Conservation (phyloP, 2,329 filamentous ascomycete genomes). For the Xylaria hypoxylon region DNA sequence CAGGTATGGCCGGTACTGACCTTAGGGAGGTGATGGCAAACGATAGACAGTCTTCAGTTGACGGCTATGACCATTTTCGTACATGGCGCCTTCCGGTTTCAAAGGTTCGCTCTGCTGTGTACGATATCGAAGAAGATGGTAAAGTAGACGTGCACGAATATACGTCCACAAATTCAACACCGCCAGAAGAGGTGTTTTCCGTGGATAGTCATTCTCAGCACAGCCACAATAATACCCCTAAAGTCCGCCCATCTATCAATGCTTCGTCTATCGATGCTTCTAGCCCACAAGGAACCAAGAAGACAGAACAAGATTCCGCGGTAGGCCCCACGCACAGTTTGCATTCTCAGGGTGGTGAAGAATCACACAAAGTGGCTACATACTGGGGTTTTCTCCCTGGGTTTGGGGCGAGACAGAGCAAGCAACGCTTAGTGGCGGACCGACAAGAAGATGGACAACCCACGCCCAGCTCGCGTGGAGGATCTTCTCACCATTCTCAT, state of each 20-base stretch:
- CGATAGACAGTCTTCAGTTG: background rate
- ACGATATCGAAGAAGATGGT: constrained; percentile 4
- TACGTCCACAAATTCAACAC: constrained; percentile 19
- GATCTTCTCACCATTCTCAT: constrained; percentile 22
- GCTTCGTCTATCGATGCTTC: constrained; percentile 14
- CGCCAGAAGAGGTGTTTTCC: constrained; percentile 16
- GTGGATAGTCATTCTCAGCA: constrained; percentile 30
- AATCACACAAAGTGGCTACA: constrained; percentile 34
- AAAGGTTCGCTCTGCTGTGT: constrained; percentile 42
- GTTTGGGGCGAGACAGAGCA: constrained; percentile 31
- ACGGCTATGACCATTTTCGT: constrained; percentile 26
- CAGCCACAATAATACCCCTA: constrained; percentile 35
- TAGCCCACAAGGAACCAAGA: constrained; percentile 27
- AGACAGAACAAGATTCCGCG: constrained; percentile 26
- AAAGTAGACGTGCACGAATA: constrained; percentile 1
- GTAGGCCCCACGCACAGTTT: constrained; percentile 20
- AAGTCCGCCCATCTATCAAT: constrained; percentile 40
- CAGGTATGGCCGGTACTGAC: background rate
- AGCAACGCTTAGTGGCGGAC: background rate
- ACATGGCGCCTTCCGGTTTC: constrained; percentile 35
- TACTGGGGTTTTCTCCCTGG: constrained; percentile 48
- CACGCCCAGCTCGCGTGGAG: constrained; percentile 13
- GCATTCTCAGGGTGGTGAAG: constrained; percentile 13
- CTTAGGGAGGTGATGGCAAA: background rate
- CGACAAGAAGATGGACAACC: constrained; percentile 12